Evolutionary conservation across 1,284 basidiomycete genomes (phyloP).

Genomic region (Xerocomus minutiporus): DNA sequence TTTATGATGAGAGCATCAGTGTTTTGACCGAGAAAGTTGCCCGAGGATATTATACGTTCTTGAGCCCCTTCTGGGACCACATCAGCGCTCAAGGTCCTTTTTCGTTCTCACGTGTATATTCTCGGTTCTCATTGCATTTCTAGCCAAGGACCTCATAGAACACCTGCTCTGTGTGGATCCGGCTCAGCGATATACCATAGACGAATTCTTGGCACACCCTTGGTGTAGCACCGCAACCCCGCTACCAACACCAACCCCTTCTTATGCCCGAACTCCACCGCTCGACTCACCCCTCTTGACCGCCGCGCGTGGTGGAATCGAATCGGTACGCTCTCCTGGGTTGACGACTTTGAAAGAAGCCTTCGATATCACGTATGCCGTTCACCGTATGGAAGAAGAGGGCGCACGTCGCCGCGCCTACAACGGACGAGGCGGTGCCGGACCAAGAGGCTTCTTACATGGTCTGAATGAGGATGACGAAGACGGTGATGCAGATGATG

Average conservation of each 20-base stretch:
- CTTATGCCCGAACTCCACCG: slow-evolving; percentile 48
- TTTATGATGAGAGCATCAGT: slow-evolving; percentile 99
- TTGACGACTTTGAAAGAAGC: slow-evolving; percentile 92
- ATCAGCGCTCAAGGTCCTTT: slow-evolving; percentile 74
- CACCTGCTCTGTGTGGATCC: slow-evolving; percentile 97
- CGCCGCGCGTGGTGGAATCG: slow-evolving; percentile 68
- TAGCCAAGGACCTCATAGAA: slow-evolving; percentile 93
- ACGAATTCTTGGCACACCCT: slow-evolving; percentile 95
- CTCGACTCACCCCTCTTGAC: slow-evolving; percentile 91
- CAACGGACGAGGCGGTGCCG: slow-evolving; percentile 72
- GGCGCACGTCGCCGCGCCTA: slow-evolving; percentile 81
- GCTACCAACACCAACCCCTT: slow-evolving; percentile 59
- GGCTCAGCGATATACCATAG: slow-evolving; percentile 92
- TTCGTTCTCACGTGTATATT: neutral
- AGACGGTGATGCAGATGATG: slow-evolving; percentile 41
- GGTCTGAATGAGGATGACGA: slow-evolving; percentile 95
- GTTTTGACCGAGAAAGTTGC: slow-evolving; percentile 99
- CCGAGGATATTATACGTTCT: slow-evolving; percentile 94
- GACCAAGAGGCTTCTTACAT: slow-evolving; percentile 74
- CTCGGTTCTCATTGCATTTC: slow-evolving; percentile 12
- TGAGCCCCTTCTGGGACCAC: slow-evolving; percentile 99
- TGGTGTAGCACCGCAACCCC: slow-evolving; percentile 82
- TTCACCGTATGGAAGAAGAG: slow-evolving; percentile 99
- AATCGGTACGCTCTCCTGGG: slow-evolving; percentile 84
- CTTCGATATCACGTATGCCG: slow-evolving; percentile 98